Base-by-base conservation (phyloP, 2,329 filamentous ascomycete species). In the Cryphonectria japonica region DNA sequence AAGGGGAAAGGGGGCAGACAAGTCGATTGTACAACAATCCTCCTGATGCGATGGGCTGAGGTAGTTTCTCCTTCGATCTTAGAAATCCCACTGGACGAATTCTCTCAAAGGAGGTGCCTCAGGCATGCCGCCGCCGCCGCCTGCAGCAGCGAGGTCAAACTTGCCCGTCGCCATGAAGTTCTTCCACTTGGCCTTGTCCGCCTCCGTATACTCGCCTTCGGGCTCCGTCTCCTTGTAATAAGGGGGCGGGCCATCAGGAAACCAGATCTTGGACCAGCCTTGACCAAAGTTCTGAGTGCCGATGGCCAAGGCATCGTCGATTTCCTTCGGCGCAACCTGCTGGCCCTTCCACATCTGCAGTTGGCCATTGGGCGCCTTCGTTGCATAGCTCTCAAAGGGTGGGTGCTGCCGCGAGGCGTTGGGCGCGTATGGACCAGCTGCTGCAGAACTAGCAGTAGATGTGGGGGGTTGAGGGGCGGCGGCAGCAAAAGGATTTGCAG, bases 81-180 rank as follows among this genome's bases (percentile, higher is more conserved):
- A 95, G 76, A 95, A 90, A 77, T 93, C 89, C 87, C 92, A 95
- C 39, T 83, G 80, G 74, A 89, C 90, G 85, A 90, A 95, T 77
- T 95, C 93, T 73, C 89, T 85, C 80, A 90, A 91, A 0, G 95
- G 95, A 29, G 95, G 93, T 62, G 94, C 82, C 75, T 92, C 86
- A 0, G 95, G 95, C 82, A 97, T 92, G 8, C 90, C 76, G 0
- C 91, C 91, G 0, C 91, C 91, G 4, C 71, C 69, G 19, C 71
- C 71, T 3, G 57, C 29, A 60, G 62, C 63, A 37, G 69, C 71
- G 50, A 89, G 89, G 59, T 87, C 85, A 79, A 97, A 97, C 43
- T 79, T 80, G 0, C 93, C 93, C 29, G 87, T 88, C 73, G 88
- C 84, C 62, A 86, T 83, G 78, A 94, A 90, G 52, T 85, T 86